A percentile compares a stretch with the other conserved stretches of the same genome.
Evolutionary conservation across 768 basidiomycete genomes (phyloP).

Genomic region (Austroboletus eburneus): DNA sequence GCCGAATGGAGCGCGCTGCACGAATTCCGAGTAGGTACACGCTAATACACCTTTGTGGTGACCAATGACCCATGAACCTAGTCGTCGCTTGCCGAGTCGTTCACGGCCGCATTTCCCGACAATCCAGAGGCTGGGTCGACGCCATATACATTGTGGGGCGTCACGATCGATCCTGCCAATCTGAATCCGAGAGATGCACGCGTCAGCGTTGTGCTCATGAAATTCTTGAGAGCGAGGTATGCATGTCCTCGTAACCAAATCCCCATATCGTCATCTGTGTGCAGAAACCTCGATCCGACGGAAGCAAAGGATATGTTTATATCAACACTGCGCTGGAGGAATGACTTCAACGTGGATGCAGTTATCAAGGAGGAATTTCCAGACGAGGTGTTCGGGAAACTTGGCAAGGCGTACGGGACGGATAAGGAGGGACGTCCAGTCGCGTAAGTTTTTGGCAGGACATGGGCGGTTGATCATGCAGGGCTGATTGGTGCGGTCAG

Average conservation of each 20-base stretch:
- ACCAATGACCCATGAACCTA: constrained; percentile 15
- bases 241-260: background rate
- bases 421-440: constrained; percentile 72
- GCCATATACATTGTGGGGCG: constrained; percentile 66
- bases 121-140: constrained; percentile 46
- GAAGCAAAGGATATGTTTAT: constrained; percentile 66
- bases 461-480: background rate
- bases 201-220: constrained; percentile 74
- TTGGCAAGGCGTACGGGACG: constrained; percentile 62
- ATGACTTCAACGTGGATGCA: constrained; percentile 58
- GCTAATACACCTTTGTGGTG: background rate
- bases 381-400: constrained; percentile 54
- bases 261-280: background rate
- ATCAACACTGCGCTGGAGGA: constrained; percentile 67
- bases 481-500: constrained; percentile 31
- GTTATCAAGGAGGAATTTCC: constrained; percentile 60
- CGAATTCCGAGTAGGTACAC: constrained; percentile 54
- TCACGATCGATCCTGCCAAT: constrained; percentile 55
- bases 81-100: constrained; percentile 46
- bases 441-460: constrained; percentile 42
- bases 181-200: constrained; percentile 58
- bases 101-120: constrained; percentile 59
- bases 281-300: constrained; percentile 47
- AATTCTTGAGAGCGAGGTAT: constrained; percentile 75
- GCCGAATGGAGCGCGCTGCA: constrained; percentile 71